Evolutionary conservation across 2,329 filamentous ascomycete genomes (phyloP).

Genomic region (Podosphaera xanthii): DNA sequence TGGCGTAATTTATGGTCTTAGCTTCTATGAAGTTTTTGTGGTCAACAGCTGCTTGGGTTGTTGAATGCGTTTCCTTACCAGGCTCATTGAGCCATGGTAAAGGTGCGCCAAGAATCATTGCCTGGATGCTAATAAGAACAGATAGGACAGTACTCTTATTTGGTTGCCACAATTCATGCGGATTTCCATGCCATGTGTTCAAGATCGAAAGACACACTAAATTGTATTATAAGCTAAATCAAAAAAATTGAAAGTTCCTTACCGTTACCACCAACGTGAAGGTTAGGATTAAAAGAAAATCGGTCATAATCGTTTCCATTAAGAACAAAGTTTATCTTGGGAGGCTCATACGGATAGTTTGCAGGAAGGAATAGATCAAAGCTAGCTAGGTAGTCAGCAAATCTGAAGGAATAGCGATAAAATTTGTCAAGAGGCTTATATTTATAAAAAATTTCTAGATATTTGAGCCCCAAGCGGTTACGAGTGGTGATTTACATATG

Average conservation of each 20-base stretch:
- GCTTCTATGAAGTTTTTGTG: conserved; percentile 6
- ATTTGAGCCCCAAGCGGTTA: neutral
- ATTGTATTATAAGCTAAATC: neutral
- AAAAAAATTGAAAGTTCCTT: neutral
- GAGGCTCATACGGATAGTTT: conserved; percentile 7
- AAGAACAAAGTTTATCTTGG: conserved; percentile 8
- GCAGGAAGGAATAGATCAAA: conserved; percentile 9
- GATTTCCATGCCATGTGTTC: conserved; percentile 7
- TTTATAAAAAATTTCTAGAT: neutral
- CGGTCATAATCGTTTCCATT: conserved; percentile 7
- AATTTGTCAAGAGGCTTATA: neutral
- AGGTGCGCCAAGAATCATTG: conserved; percentile 10
- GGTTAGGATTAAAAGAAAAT: conserved; percentile 9
- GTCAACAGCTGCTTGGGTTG: conserved; percentile 1
- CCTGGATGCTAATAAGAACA: conserved; percentile 9
- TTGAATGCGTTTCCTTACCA: conserved; percentile 3
- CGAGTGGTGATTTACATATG: neutral
- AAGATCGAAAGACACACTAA: conserved; percentile 6
- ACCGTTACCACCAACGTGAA: conserved; percentile 6
- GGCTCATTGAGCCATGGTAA: conserved; percentile 10
- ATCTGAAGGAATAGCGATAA: neutral
- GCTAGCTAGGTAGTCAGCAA: conserved; percentile 1
- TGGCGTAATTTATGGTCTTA: conserved; percentile 8
- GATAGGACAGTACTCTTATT: conserved; percentile 9
- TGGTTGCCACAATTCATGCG: conserved; percentile 8